Conservation (phyloP, 768 basidiomycete species). For the Russula sp. region DNA sequence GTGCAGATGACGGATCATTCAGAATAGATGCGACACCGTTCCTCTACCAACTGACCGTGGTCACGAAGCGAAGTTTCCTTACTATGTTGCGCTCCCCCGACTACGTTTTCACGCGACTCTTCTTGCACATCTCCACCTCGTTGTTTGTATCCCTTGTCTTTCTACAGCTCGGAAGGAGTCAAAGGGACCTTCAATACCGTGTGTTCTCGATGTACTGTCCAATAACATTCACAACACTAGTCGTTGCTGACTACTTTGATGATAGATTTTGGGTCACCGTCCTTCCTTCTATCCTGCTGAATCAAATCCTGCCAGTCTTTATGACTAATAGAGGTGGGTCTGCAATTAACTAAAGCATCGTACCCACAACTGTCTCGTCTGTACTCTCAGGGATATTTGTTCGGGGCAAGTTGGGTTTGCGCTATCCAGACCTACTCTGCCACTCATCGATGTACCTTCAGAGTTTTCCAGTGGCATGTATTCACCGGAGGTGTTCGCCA, state of each 20-base stretch:
- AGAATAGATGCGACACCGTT: slow-evolving; percentile 64
- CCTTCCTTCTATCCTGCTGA: slow-evolving; percentile 68
- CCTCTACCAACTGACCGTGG: slow-evolving; percentile 62
- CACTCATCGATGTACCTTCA: slow-evolving; percentile 17
- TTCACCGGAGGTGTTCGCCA: slow-evolving; percentile 76
- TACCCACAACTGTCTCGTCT: not conserved
- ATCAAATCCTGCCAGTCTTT: slow-evolving; percentile 78
- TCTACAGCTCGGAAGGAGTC: slow-evolving; percentile 58
- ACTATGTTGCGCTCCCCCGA: slow-evolving; percentile 80
- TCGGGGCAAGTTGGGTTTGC: slow-evolving; percentile 14
- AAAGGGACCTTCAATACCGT: slow-evolving; percentile 69
- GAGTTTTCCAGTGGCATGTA: slow-evolving; percentile 84
- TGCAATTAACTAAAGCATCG: not conserved
- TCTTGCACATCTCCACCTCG: slow-evolving; percentile 64
- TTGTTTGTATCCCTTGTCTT: slow-evolving; percentile 72
- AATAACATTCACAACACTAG: not conserved
- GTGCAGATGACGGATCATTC: not conserved
- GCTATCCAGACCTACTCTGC: not conserved
- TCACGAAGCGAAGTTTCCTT: slow-evolving; percentile 56
- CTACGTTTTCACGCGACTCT: slow-evolving; percentile 78
- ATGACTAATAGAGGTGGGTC: slow-evolving; percentile 53
- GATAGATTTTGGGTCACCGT: slow-evolving; percentile 54
- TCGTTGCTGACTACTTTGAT: not conserved
- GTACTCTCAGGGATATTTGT: slow-evolving; percentile 32
- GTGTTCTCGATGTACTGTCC: slow-evolving; percentile 64